Conservation (phyloP, 116 monocot genomes). For the Dioscorea cayenensis region DNA sequence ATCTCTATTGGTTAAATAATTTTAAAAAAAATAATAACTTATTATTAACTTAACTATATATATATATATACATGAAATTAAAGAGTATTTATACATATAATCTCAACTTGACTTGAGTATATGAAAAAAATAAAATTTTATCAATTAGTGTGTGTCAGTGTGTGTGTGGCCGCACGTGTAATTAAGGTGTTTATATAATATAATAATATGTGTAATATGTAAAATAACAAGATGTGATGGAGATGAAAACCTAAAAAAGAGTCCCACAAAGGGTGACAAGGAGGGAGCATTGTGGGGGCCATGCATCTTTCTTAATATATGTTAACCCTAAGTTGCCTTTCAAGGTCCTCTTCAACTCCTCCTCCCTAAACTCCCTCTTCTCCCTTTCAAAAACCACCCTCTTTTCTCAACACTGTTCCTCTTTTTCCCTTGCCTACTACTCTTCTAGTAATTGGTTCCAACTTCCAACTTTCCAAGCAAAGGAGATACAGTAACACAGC, state of each 20-base stretch:
- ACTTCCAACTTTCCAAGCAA: constrained; percentile 4
- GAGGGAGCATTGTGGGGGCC: constrained; percentile 2
- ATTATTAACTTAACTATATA: too few species aligned
- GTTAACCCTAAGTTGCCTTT: neutral
- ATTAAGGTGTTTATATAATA: too few species aligned
- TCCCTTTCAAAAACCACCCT: neutral
- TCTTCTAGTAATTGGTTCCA: neutral
- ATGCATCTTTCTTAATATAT: constrained; percentile 9
- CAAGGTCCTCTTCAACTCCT: neutral
- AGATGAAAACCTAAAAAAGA: neutral
- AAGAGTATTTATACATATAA: too few species aligned
- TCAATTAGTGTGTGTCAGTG: too few species aligned
- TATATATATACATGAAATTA: too few species aligned
- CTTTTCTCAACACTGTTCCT: neutral
- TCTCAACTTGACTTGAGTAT: too few species aligned
- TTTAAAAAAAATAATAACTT: too few species aligned
- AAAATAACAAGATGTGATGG: too few species aligned
- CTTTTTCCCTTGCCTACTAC: neutral
- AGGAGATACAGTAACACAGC: neutral
- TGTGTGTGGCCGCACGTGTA: too few species aligned
- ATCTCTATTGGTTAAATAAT: too few species aligned
- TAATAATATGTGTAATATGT: too few species aligned
- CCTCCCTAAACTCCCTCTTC: neutral
- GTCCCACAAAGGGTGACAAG: neutral
- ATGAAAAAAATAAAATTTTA: too few species aligned